Conservation (phyloP, 2,329 filamentous ascomycete species). For the Mollisia scopiformis region DNA sequence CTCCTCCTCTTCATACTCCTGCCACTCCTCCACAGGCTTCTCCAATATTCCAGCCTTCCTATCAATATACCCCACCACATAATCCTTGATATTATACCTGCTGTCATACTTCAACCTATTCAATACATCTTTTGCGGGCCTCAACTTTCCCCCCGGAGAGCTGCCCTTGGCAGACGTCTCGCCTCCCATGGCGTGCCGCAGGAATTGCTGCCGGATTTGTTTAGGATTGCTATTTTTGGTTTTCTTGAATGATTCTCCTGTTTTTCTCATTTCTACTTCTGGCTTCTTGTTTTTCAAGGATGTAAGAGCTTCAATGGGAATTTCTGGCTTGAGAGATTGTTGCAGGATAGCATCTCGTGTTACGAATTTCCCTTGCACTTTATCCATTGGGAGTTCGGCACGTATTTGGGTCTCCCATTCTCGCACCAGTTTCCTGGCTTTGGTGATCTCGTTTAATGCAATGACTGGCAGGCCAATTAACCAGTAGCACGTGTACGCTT, state of each 20-base stretch:
- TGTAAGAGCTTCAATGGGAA: background rate
- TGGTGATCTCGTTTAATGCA: background rate
- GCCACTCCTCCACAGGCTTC: background rate
- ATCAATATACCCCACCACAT: background rate
- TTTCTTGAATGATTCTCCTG: background rate
- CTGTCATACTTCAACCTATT: background rate
- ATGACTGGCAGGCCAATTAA: background rate
- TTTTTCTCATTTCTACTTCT: background rate
- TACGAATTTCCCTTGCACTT: background rate
- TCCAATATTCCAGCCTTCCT: background rate
- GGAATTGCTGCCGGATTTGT: background rate
- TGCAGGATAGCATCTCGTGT: background rate
- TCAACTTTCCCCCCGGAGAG: background rate
- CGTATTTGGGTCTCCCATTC: background rate
- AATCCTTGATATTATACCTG: background rate
- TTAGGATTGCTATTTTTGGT: background rate
- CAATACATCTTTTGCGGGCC: background rate
- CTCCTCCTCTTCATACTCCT: background rate
- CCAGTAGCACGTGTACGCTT: background rate
- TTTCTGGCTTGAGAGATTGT: background rate
- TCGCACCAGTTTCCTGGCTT: background rate
- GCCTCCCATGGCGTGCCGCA: background rate
- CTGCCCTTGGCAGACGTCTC: background rate
- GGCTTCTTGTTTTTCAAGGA: background rate
- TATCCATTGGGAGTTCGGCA: background rate